These are phyloP conservation scores for Eucalyptus erythrocorys DNA, from an alignment of 345 rosid species.

Conservation along the genomic window DNA sequence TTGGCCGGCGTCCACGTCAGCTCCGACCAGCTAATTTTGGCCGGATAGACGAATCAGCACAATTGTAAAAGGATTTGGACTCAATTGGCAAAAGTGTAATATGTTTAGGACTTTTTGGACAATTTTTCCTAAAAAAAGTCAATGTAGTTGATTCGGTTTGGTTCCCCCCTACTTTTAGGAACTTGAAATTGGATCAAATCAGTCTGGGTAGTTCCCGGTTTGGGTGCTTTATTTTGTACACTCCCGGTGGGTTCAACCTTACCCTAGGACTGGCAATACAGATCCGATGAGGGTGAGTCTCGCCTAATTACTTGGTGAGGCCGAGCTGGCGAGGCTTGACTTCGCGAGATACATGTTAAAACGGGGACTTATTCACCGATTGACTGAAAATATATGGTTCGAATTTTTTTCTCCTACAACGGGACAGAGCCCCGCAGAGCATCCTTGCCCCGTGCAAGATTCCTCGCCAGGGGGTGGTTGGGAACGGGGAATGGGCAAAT, in stretches of 20 bases:
- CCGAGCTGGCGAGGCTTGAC: background rate
- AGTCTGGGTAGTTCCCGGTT: rapidly evolving
- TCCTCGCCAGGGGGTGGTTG: background rate
- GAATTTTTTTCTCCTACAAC: background rate
- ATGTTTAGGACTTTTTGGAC: no score
- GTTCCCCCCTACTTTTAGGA: no score
- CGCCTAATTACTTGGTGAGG: background rate
- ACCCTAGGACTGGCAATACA: no score
- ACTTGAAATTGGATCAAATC: rapidly evolving
- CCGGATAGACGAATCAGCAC: no score
- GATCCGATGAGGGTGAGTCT: background rate
- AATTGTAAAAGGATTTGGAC: no score
- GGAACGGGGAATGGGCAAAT: background rate
- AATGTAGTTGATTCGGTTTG: no score
- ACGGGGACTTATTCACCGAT: background rate
- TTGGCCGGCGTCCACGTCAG: no score
- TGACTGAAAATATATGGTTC: background rate
- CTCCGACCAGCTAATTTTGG: no score
- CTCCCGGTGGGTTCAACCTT: no score
- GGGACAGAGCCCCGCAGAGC: background rate
- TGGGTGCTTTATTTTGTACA: no score
- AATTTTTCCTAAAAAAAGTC: no score
- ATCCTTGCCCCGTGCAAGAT: background rate
- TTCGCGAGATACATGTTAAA: background rate
- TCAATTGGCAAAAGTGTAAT: no score